Evolutionary conservation across 2,329 filamentous ascomycete genomes (phyloP).

Genomic region (Hypoxylon sp.): DNA sequence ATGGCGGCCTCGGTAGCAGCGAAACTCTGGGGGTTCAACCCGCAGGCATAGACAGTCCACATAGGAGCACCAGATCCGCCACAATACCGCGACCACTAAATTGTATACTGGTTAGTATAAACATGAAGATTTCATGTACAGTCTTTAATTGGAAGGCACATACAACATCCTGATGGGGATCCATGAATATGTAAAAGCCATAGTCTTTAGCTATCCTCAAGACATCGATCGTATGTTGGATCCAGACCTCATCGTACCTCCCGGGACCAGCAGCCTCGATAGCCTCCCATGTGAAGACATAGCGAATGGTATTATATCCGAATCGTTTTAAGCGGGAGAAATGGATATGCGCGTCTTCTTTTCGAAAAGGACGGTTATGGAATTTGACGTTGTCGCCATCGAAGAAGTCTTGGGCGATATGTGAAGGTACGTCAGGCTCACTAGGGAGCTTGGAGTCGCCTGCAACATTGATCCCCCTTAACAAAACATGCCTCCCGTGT

Average conservation of each 20-base stretch:
- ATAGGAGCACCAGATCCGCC: constrained; percentile 96
- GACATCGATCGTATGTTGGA: constrained; percentile 89
- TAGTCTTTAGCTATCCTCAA: constrained; percentile 88
- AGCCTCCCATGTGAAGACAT: constrained; percentile 99
- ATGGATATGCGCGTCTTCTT: constrained; percentile 86
- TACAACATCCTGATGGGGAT: constrained; percentile 97
- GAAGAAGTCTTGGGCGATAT: constrained; percentile 85
- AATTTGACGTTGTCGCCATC: constrained; percentile 94
- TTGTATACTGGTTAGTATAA: constrained; percentile 48
- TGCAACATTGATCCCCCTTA: constrained; percentile 95
- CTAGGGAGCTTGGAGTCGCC: constrained; percentile 92
- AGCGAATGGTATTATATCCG: constrained; percentile 96
- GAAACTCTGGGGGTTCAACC: constrained; percentile 89
- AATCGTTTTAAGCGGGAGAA: constrained; percentile 88
- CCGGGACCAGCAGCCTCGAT: constrained; percentile 93
- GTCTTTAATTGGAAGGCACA: constrained; percentile 54
- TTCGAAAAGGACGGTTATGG: constrained; percentile 84
- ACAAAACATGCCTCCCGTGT: constrained; percentile 85
- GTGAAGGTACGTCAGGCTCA: constrained; percentile 84
- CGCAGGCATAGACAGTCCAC: constrained; percentile 97
- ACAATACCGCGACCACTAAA: constrained; percentile 90
- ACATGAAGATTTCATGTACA: not conserved
- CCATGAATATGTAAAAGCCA: constrained; percentile 98
- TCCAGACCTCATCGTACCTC: constrained; percentile 93
- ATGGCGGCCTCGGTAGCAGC: constrained; percentile 89